Percentiles rank a stretch among this genome's conserved stretches.
Conservation (phyloP, 495 filamentous ascomycete species). For the Daldinia caldariorum region DNA sequence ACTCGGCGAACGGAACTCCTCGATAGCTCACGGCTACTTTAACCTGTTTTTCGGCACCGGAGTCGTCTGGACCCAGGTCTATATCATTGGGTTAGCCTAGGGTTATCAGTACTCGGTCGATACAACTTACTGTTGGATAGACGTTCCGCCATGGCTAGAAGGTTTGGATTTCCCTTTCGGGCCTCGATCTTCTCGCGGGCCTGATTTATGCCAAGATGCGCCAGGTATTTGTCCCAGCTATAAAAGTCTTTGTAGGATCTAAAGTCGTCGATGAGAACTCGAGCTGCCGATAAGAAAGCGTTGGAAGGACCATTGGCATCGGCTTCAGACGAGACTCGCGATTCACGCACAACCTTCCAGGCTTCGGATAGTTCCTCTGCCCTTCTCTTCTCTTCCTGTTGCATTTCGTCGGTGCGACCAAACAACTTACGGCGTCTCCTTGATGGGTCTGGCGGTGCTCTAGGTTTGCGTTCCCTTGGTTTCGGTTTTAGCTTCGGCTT, state of each 20-base stretch:
- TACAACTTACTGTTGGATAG: conserved; percentile 60
- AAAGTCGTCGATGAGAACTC: conserved; percentile 81
- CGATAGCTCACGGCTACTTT: conserved; percentile 63
- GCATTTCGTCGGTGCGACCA: conserved; percentile 43
- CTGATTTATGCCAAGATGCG: conserved; percentile 72
- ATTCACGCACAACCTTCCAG: conserved; percentile 40
- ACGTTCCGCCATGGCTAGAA: conserved; percentile 76
- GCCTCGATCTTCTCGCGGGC: conserved; percentile 58
- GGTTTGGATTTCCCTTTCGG: conserved; percentile 65
- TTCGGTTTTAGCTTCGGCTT: conserved; percentile 14
- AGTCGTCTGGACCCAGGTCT: conserved; percentile 39
- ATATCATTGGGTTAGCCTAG: conserved; percentile 29
- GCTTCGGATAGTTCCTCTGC: conserved; percentile 34
- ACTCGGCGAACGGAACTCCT: conserved; percentile 79
- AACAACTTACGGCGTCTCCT: conserved; percentile 43
- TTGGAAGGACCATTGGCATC: conserved; percentile 29
- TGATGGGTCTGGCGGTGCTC: conserved; percentile 9
- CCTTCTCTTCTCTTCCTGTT: conserved; percentile 43
- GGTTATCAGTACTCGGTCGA: not conserved
- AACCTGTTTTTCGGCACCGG: conserved; percentile 31
- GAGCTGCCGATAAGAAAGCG: conserved; percentile 71
- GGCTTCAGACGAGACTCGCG: conserved; percentile 13
- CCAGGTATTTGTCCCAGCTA: conserved; percentile 73
- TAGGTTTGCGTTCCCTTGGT: conserved; percentile 26
- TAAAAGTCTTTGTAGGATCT: conserved; percentile 80